Conservation (phyloP, 345 rosid species). For the Laguncularia racemosa region DNA sequence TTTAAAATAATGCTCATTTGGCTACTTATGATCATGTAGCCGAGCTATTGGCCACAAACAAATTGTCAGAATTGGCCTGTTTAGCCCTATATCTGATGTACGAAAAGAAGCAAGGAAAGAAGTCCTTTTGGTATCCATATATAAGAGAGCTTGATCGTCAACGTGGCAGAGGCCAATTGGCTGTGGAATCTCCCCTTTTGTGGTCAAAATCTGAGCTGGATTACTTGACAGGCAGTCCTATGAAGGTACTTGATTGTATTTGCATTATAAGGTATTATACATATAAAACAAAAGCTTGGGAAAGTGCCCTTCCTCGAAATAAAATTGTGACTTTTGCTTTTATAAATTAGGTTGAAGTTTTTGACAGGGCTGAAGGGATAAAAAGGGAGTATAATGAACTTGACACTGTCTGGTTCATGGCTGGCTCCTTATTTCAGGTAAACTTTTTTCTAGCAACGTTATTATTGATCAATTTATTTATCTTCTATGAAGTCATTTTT, state of each 20-base stretch:
- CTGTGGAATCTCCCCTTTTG: conserved; percentile 90
- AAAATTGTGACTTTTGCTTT: background rate
- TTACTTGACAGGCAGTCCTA: conserved; percentile 86
- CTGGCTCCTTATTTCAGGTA: conserved; percentile 98
- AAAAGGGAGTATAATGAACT: conserved; percentile 92
- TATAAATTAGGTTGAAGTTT: conserved; percentile 65
- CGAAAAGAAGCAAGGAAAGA: conserved; percentile 94
- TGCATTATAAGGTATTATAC: background rate
- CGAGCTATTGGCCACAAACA: conserved; percentile 82
- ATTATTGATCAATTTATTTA: background rate
- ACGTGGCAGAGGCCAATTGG: conserved; percentile 87
- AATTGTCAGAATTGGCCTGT: conserved; percentile 88
- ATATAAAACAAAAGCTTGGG: background rate
- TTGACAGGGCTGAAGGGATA: conserved; percentile 84
- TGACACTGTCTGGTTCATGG: conserved; percentile 99
- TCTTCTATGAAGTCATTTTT: conserved; percentile 1
- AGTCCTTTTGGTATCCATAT: conserved; percentile 92
- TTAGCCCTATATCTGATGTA: conserved; percentile 93
- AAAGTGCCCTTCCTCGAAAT: background rate
- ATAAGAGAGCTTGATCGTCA: conserved; percentile 98
- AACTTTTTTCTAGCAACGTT: background rate
- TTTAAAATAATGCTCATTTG: background rate
- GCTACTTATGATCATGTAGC: conserved; percentile 32
- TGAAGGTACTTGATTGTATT: conserved; percentile 42
- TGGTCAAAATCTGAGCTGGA: conserved; percentile 89